phyloP scores from a whole-genome alignment of 1,139 yeast species.

The Sugiyamaella pinicola region DNA sequence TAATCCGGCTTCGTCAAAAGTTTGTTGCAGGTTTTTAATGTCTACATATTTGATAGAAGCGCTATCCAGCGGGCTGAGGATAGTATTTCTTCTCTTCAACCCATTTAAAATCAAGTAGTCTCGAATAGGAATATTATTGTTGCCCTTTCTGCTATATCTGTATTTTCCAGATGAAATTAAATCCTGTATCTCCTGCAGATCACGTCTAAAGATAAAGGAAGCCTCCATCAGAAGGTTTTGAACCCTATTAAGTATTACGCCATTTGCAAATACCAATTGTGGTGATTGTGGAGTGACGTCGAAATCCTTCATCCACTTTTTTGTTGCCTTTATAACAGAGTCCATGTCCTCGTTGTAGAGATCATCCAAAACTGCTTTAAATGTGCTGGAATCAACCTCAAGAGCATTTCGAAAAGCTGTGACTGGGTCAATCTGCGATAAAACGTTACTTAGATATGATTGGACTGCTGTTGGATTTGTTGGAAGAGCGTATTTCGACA shows the following conservation, averaged over 20 bases:
- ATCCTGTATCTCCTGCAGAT: slow-evolving; percentile 35
- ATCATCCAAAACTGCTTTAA: slow-evolving; percentile 22
- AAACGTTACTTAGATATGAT: slow-evolving; percentile 35
- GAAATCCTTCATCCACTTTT: slow-evolving; percentile 44
- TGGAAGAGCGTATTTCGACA: slow-evolving; percentile 34
- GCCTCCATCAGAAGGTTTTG: slow-evolving; percentile 49
- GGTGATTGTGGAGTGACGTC: slow-evolving; percentile 39
- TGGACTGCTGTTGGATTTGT: slow-evolving; percentile 33
- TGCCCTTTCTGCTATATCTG: not conserved
- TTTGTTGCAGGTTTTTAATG: slow-evolving; percentile 25
- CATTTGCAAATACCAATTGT: slow-evolving; percentile 70
- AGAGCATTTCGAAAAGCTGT: slow-evolving; percentile 28
- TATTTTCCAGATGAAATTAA: slow-evolving; percentile 27
- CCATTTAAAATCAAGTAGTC: slow-evolving; percentile 32
- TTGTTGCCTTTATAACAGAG: slow-evolving; percentile 32
- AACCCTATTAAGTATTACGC: slow-evolving; percentile 54
- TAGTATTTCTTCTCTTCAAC: slow-evolving; percentile 36
- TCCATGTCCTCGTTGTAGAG: slow-evolving; percentile 23
- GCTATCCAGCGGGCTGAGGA: slow-evolving; percentile 43
- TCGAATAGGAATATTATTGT: slow-evolving; percentile 30
- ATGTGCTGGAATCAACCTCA: slow-evolving; percentile 2
- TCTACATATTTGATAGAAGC: slow-evolving; percentile 27
- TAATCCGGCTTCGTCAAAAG: slow-evolving; percentile 20
- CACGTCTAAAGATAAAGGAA: slow-evolving; percentile 40
- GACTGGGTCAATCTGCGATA: slow-evolving; percentile 29